Evolutionary conservation across 768 basidiomycete genomes (phyloP).

Genomic region (Phallus indusiatus): DNA sequence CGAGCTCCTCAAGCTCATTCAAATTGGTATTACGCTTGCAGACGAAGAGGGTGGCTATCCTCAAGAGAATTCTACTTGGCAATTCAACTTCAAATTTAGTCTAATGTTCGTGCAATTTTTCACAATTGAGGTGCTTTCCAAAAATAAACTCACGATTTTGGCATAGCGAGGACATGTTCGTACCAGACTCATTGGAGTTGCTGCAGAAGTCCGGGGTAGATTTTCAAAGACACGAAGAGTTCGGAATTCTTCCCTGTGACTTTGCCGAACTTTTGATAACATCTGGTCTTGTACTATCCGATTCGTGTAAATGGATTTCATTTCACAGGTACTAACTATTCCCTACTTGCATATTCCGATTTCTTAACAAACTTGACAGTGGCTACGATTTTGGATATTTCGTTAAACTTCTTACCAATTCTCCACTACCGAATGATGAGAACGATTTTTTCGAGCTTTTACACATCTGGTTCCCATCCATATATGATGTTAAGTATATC

Average conservation of each 20-base stretch:
- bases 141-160: not conserved
- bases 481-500: slow-evolving; percentile 97
- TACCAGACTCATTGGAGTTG: slow-evolving; percentile 93
- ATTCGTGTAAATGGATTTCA: slow-evolving; percentile 92
- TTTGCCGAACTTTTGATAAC: slow-evolving; percentile 98
- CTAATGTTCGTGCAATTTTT: slow-evolving; percentile 50
- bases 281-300: slow-evolving; percentile 81
- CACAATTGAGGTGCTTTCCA: not conserved
- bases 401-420: slow-evolving; percentile 81
- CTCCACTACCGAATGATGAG: slow-evolving; percentile 85
- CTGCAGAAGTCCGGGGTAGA: slow-evolving; percentile 94
- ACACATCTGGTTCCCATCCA: slow-evolving; percentile 86
- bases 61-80: slow-evolving; percentile 90
- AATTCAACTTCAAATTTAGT: slow-evolving; percentile 97
- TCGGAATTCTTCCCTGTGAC: slow-evolving; percentile 86
- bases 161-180: slow-evolving; percentile 91
- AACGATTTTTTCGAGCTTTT: slow-evolving; percentile 85
- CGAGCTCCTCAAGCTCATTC: slow-evolving; percentile 94
- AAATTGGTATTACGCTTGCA: slow-evolving; percentile 89
- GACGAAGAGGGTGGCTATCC: slow-evolving; percentile 92
- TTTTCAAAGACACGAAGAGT: slow-evolving; percentile 85
- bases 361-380: slow-evolving; percentile 30
- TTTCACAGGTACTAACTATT: slow-evolving; percentile 76
- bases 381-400: slow-evolving; percentile 99
- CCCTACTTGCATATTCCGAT: not conserved